These are phyloP conservation scores for Carpinus fangiana DNA, from an alignment of 306 rosid genomes.

Conservation along the genomic window DNA sequence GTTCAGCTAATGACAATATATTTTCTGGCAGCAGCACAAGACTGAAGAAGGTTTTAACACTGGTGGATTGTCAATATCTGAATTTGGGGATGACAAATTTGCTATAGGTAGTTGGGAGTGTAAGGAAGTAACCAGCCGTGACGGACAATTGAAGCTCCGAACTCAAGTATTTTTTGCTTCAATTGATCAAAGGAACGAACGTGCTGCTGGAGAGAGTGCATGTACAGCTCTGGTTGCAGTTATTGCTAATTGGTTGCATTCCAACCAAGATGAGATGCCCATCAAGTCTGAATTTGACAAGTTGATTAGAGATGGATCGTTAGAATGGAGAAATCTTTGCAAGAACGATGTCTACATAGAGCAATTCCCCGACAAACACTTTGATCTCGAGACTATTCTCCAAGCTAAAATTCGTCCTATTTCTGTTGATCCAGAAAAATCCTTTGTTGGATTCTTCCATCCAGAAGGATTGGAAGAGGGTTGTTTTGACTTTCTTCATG, in stretches of 20 bases:
- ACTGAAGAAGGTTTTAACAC: conserved; percentile 73
- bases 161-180: conserved; percentile 93
- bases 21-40: conserved; percentile 52
- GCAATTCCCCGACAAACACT: conserved; percentile 93
- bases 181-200: conserved; percentile 90
- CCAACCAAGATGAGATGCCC: conserved; percentile 76
- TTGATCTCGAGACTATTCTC: conserved; percentile 90
- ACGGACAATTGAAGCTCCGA: conserved; percentile 84
- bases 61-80: conserved; percentile 72
- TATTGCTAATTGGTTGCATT: conserved; percentile 94
- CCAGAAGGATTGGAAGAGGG: conserved; percentile 94
- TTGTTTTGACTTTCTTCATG: conserved; percentile 80
- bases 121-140: conserved; percentile 86
- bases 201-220: conserved; percentile 99
- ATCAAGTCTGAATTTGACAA: conserved; percentile 91
- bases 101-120: conserved; percentile 94
- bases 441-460: conserved; percentile 93
- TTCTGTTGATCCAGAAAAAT: conserved; percentile 68
- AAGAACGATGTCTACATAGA: conserved; percentile 70
- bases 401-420: conserved; percentile 92
- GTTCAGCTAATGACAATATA: conserved; percentile 1
- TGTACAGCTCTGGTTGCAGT: conserved; percentile 98
- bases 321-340: conserved; percentile 94
- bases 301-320: conserved; percentile 90
- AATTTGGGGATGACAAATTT: conserved; percentile 95